Evolutionary conservation across 139 green algal genomes (phyloP).

Genomic region (Microglena sp.): DNA sequence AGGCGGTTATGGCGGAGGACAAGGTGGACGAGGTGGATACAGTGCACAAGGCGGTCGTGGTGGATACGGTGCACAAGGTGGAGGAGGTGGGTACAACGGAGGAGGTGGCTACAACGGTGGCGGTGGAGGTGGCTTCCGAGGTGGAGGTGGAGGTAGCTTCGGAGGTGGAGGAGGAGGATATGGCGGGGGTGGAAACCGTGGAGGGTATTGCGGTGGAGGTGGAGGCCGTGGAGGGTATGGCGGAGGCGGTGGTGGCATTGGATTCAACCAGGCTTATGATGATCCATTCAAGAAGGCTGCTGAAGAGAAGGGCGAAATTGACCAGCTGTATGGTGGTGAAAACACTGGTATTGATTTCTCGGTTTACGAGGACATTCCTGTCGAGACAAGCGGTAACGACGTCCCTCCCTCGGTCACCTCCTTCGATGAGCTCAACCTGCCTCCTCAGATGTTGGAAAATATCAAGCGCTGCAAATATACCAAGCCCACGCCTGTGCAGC

Average conservation of each 20-base stretch:
- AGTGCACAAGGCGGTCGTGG: conserved; percentile 16
- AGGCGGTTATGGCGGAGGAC: conserved; percentile 24
- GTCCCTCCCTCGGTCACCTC: conserved; percentile 64
- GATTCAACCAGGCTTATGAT: conserved; percentile 25
- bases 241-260: conserved; percentile 8
- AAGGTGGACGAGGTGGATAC: conserved; percentile 18
- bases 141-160: conserved; percentile 12
- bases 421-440: conserved; percentile 83
- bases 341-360: conserved; percentile 98
- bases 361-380: conserved; percentile 78
- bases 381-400: conserved; percentile 80
- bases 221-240: conserved; percentile 29
- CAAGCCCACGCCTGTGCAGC: conserved; percentile 96
- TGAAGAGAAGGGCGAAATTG: conserved; percentile 46
- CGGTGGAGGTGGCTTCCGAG: conserved; percentile 25
- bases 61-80: conserved; percentile 9
- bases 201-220: conserved; percentile 25
- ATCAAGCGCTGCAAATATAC: conserved; percentile 92
- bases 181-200: conserved; percentile 27
- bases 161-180: conserved; percentile 18
- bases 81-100: conserved; percentile 29
- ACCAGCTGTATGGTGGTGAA: conserved; percentile 45
- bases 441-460: conserved; percentile 69
- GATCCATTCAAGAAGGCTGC: conserved; percentile 36
- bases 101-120: conserved; percentile 21